Evolutionary conservation across 2,329 filamentous ascomycete genomes (phyloP), one percentile per base, ranked within the genome.

Genomic region (Epichloe hybrida): DNA sequence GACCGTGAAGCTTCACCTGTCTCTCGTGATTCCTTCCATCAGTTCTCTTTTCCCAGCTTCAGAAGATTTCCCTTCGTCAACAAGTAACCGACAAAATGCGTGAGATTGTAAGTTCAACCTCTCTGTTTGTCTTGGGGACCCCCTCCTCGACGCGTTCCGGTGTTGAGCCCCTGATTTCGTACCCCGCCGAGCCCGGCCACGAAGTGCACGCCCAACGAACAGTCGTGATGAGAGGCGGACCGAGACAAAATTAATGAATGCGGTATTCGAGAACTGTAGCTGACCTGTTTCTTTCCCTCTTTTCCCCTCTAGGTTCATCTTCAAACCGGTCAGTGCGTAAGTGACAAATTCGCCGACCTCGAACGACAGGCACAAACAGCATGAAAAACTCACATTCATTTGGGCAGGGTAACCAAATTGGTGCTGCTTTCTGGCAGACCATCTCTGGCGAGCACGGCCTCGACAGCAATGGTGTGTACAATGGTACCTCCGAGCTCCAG

Each of bases 321-420:
- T 66, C 93, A 98, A 80, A 98, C 93, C 81, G 93, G 93, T 74
- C 93, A 98, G 84, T 97, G 93, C 80, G 91, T 96, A 75, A 75
- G 75, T 77, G 47, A 51, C 45, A 11, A 27, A 15, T 15, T 17
- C 20, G 20, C 13, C 36, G 36, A 38, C 36, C 36, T 40, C 11
- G 17, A 4, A 43, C 5, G 13, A 46, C 3, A 38, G 50, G 50
- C 44, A 17, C n/a, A 42, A 49, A 44, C 35, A 46, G 44, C 37
- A 44, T 55, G 55, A 57, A 52, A 54, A 54, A 61, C 69, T 74
- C 62, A 76, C 66, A 52, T 54, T 44, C 57, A 49, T 54, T 58
- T 64, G 55, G 51, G 63, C 65, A 96, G 91, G 93, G 93, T 83
- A 98, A 98, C 86, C 93, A 98, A 88, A 95, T 97, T 65, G 93